These are phyloP conservation scores for Leishmania major DNA, from an alignment of 208 protist species.

Conservation along the genomic window DNA sequence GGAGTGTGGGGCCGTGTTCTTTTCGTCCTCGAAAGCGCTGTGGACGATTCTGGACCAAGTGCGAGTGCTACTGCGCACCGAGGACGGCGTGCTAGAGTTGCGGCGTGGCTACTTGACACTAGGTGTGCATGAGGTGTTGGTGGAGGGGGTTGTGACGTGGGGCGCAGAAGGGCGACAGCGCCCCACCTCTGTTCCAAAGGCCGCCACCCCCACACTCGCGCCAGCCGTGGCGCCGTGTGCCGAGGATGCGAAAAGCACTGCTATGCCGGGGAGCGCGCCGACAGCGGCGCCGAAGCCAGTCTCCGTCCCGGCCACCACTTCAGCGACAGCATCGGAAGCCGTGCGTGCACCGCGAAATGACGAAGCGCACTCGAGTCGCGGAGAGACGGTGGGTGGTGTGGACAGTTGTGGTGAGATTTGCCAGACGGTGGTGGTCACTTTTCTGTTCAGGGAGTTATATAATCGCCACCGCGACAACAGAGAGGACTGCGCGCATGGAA, in stretches of 20 bases:
- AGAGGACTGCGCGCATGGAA: neutral
- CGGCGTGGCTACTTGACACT: conserved; percentile 53
- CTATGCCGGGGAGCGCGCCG: neutral
- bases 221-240: neutral
- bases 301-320: neutral
- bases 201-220: neutral
- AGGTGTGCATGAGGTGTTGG: conserved; percentile 46
- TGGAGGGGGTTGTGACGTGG: conserved; percentile 55
- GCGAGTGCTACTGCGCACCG: conserved; percentile 22
- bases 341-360: neutral
- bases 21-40: conserved; percentile 12
- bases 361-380: neutral
- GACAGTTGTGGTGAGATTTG: neutral
- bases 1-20: conserved; percentile 32
- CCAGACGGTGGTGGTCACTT: conserved; percentile 11
- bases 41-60: conserved; percentile 26
- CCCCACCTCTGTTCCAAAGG: neutral
- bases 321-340: neutral
- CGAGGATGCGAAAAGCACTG: neutral
- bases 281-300: neutral
- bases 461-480: conserved; percentile 24
- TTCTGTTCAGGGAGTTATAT: conserved; percentile 15
- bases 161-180: conserved; percentile 8
- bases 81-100: conserved; percentile 42
- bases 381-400: neutral